Base-by-base conservation (phyloP, 2,329 filamentous ascomycete genomes). In the Fusarium acutatum region DNA sequence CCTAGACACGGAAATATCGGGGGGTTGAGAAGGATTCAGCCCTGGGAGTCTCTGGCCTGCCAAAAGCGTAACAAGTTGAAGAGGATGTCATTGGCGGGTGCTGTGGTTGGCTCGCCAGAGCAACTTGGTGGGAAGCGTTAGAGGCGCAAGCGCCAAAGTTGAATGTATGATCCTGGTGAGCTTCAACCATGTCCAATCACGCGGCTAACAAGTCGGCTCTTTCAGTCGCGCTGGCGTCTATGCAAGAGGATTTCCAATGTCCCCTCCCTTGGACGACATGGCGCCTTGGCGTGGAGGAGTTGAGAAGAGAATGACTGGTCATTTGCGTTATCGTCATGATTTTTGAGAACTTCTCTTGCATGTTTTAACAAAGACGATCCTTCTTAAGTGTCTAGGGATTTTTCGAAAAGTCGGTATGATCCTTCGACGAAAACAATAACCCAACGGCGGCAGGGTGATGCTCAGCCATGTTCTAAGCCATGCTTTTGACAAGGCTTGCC, bases 211-310 rank as follows among this genome's bases (percentile, higher is more conserved):
- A 59, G 75, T 80, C 75, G 76, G 73, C 73, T 78, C 76, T 80
- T 75, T 74, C 72, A 71, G 72, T 72, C 53, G 52, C 71, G 44
- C 62, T 70, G 78, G 79, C 79, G 79, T 80, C 76, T 80, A 80
- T 79, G 73, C 70, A 64, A 70, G 72, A 75, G 66, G 69, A 18
- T 61, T 40, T 40, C 49, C 32, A 44, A 52, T 56, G 28, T 44
- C 57, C 62, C 70, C 71, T 68, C 61, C 59, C 44, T 71, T 68
- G 49, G 57, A 63, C 64, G 67, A 71, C 37, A 50, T 63, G 64
- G 59, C 41, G 67, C 43, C 61, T 72, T 64, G 61, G 53, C 43
- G 13, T 56, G 60, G 64, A 72, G 71, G 60, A 61, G 57, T 70
- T 63, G 50, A 46, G 32, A 62, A 68, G 44, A 60, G 43, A 61